Evolutionary conservation across 345 rosid species (phyloP).

Genomic region (Brassica carinata): DNA sequence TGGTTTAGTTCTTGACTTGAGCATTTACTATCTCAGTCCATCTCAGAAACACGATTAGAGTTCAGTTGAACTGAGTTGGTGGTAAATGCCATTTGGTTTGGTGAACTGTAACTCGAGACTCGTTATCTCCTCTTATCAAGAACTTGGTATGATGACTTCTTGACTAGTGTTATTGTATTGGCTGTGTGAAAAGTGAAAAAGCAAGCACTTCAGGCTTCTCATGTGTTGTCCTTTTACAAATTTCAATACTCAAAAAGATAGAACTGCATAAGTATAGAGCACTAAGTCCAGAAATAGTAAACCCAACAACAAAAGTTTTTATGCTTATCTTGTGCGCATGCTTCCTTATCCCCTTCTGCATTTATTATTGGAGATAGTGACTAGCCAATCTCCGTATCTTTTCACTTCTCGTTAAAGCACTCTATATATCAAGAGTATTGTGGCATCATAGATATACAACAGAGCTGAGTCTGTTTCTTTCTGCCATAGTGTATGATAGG

Average conservation of each 20-base stretch:
- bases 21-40: neutral
- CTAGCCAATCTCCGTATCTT: neutral
- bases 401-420: constrained; percentile 3
- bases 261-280: constrained; percentile 24
- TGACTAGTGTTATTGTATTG: constrained; percentile 9
- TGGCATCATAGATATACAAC: neutral
- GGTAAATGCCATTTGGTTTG: neutral
- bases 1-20: neutral
- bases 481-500: neutral
- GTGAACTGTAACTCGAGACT: constrained; percentile 11
- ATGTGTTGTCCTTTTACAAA: constrained; percentile 8
- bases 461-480: neutral
- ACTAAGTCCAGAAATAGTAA: constrained; percentile 25
- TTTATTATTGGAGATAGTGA: constrained; percentile 11
- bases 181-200: constrained; percentile 17
- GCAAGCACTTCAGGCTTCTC: constrained; percentile 17
- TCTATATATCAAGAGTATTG: neutral
- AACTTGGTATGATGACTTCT: constrained; percentile 19
- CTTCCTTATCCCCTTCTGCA: constrained; percentile 8
- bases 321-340: constrained; percentile 33
- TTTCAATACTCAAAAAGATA: constrained; percentile 7
- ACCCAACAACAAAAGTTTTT: constrained; percentile 10
- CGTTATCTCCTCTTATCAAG: neutral
- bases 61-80: neutral
- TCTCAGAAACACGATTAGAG: constrained; percentile 16